Conservation (phyloP, 805 yeast species). For the Cyberlindnera galapagoensis region DNA sequence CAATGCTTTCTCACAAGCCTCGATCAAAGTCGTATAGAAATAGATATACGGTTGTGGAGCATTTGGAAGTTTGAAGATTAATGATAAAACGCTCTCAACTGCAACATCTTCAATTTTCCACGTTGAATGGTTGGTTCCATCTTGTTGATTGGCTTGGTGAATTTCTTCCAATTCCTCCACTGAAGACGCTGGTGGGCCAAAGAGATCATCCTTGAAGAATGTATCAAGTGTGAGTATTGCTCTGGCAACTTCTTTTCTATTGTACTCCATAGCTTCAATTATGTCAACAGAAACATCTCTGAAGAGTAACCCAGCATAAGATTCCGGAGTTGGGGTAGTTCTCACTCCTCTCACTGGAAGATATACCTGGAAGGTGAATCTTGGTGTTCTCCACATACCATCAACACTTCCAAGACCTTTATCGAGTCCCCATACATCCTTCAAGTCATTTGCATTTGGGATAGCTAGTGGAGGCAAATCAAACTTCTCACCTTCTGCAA, state of each 20-base stretch:
- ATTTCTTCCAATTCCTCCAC: conserved; percentile 57
- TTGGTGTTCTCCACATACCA: conserved; percentile 59
- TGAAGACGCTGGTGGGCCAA: conserved; percentile 69
- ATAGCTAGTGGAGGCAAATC: conserved; percentile 22
- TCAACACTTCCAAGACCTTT: conserved; percentile 48
- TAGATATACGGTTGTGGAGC: conserved; percentile 66
- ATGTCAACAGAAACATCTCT: conserved; percentile 73
- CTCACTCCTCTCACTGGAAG: conserved; percentile 46
- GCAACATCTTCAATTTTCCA: conserved; percentile 91
- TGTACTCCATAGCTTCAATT: conserved; percentile 77
- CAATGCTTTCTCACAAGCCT: conserved; percentile 79
- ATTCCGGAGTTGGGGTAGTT: conserved; percentile 52
- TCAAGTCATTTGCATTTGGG: conserved; percentile 32
- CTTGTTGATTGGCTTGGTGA: conserved; percentile 32
- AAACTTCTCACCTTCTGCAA: conserved; percentile 15
- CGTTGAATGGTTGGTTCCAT: conserved; percentile 41
- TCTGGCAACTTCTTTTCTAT: conserved; percentile 78
- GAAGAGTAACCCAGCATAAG: conserved; percentile 54
- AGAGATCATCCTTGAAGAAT: conserved; percentile 60
- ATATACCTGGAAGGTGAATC: conserved; percentile 57
- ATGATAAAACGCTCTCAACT: conserved; percentile 71
- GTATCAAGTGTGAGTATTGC: conserved; percentile 71
- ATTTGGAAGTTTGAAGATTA: conserved; percentile 69
- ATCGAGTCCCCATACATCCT: conserved; percentile 26
- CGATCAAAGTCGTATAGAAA: conserved; percentile 78